Conservation (phyloP, 2,329 filamentous ascomycete species). For the Cylindrodendrum hubeiense region DNA sequence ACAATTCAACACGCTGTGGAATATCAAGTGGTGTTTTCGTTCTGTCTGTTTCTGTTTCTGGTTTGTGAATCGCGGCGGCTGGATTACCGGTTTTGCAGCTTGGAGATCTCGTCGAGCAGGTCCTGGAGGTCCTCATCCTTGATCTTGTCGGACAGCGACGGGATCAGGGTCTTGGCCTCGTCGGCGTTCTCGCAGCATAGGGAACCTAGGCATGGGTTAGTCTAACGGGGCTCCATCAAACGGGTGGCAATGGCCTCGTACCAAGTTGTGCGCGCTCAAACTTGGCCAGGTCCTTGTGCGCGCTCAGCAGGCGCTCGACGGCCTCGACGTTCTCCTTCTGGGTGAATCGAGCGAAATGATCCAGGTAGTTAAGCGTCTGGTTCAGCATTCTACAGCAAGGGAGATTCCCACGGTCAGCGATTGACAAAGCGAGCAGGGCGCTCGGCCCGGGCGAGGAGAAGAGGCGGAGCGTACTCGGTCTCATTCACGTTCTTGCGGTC, state of each 20-base stretch:
- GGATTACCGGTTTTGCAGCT: constrained; percentile 67
- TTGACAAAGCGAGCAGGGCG: neutral
- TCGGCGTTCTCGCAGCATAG: constrained; percentile 93
- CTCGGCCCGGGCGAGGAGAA: neutral
- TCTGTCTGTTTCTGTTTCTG: constrained; percentile 3
- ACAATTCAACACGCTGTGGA: constrained; percentile 23
- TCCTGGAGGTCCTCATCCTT: constrained; percentile 89
- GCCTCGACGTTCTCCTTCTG: constrained; percentile 94
- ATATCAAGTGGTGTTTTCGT: constrained; percentile 8
- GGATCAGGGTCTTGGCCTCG: constrained; percentile 96
- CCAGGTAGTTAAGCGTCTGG: constrained; percentile 92
- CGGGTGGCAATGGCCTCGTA: constrained; percentile 53
- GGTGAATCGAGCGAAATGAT: constrained; percentile 96
- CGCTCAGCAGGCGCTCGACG: constrained; percentile 87
- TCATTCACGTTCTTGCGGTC: constrained; percentile 86
- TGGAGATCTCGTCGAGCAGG: constrained; percentile 90
- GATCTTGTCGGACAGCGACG: constrained; percentile 90
- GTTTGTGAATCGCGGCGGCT: neutral
- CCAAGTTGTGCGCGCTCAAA: constrained; percentile 96
- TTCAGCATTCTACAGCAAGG: constrained; percentile 73
- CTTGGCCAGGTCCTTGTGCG: constrained; percentile 83
- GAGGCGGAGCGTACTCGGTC: constrained; percentile 73
- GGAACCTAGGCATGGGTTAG: constrained; percentile 70
- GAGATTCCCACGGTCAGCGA: constrained; percentile 26
- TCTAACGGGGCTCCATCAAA: neutral